Base-by-base conservation (phyloP, 2,329 filamentous ascomycete genomes). In the Pestalotiopsis sp. region DNA sequence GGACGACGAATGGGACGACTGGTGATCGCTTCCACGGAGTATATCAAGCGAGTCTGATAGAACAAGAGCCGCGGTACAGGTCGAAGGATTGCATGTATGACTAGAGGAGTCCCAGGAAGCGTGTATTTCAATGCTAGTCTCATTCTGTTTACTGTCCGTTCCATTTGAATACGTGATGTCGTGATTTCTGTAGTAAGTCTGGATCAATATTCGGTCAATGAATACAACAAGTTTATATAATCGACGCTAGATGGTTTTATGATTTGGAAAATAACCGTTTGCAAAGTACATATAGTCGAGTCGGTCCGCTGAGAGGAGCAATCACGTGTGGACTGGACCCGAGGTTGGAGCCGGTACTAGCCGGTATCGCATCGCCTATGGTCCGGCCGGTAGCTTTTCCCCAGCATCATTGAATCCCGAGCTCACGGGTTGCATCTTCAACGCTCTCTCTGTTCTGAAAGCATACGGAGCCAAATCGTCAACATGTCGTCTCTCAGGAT, bases 401-500 rank as follows among this genome's bases (percentile, higher is more conserved):
- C 71, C 75, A 72, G 74, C 75, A 73, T 77, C 76, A 76, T 77
- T 67, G 69, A 72, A 70, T 68, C 60, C 68, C 62, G 57, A 61
- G 49, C 58, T 20, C 58, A 40, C 66, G 52, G 31, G 61, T 67
- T 57, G 66, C 27, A 38, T 65, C 20, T n/a, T 9, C 36, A 7
- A 65, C 38, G 41, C 63, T 58, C 45, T 38, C 7, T 38, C 45
- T 25, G 5, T 9, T 58, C 25, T 23, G 13, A 38, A 64, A 25
- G 17, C 61, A 45, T 23, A 20, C n/a, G 17, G 20, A 45, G 20
- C 14, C 20, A 59, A 64, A 73, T 74, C 66, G 73, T 58, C 73
- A 76, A 73, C 72, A 90, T 91, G 89, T 89, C 89, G 75, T 85
- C 87, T 68, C 83, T 94, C 75, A 86, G 92, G 80, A 94, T 95